Evolutionary conservation across 164 flowering plant genomes (phyloP).

Genomic region (Sextonia rubra): DNA sequence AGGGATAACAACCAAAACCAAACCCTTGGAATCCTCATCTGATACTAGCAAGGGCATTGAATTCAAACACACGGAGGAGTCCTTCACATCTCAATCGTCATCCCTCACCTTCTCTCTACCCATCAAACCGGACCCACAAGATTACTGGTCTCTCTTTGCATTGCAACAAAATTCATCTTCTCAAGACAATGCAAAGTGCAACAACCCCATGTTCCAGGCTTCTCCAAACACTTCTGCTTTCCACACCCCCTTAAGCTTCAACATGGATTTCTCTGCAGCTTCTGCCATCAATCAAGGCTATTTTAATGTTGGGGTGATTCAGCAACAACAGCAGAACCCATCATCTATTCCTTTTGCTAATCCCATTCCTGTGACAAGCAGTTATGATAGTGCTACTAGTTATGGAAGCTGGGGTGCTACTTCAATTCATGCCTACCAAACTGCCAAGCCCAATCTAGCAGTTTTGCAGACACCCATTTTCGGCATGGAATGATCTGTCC

Average conservation of each 20-base stretch:
- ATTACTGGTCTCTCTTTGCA: slow-evolving; percentile 25
- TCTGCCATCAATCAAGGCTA: slow-evolving; percentile 16
- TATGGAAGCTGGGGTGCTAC: slow-evolving; percentile 38
- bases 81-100: slow-evolving; percentile 3
- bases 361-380: slow-evolving; percentile 1
- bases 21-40: slow-evolving; percentile 23
- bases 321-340: slow-evolving; percentile 4
- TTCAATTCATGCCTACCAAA: slow-evolving; percentile 35
- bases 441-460: slow-evolving; percentile 47
- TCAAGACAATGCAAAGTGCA: not conserved
- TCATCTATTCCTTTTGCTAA: slow-evolving; percentile 10
- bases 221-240: slow-evolving; percentile 10
- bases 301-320: slow-evolving; percentile 12
- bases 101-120: slow-evolving; percentile 18
- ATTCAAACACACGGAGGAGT: slow-evolving; percentile 9
- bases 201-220: slow-evolving; percentile 9
- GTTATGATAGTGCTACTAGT: slow-evolving; percentile 14
- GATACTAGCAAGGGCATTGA: slow-evolving; percentile 29
- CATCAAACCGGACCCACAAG: slow-evolving; percentile 21
- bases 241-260: slow-evolving; percentile 4
- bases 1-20: slow-evolving; percentile 39
- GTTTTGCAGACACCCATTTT: slow-evolving; percentile 70
- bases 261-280: slow-evolving; percentile 16
- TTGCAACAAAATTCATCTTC: slow-evolving; percentile 20
- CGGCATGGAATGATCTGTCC: slow-evolving; percentile 50